These are phyloP conservation scores for Bipolaris cookei DNA, from an alignment of 2,329 filamentous ascomycete species.

Conservation along the genomic window DNA sequence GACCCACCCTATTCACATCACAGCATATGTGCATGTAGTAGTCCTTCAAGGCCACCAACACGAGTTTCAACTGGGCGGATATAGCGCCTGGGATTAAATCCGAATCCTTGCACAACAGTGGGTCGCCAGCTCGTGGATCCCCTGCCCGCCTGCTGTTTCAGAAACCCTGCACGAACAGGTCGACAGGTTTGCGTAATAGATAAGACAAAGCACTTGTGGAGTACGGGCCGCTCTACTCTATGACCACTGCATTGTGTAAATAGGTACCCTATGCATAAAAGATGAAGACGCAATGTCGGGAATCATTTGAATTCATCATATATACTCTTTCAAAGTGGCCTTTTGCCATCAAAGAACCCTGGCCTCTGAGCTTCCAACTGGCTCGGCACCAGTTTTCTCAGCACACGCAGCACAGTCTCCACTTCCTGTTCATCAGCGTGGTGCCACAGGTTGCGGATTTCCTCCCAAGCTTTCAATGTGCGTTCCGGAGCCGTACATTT, in stretches of 20 bases:
- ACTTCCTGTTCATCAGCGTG: slow-evolving; percentile 41
- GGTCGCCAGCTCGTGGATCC: not conserved
- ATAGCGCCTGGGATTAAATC: not conserved
- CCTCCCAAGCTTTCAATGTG: slow-evolving; percentile 62
- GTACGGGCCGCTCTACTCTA: too few species aligned
- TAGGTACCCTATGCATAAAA: too few species aligned
- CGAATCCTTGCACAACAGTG: not conserved
- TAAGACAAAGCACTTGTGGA: not conserved
- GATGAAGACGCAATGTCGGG: too few species aligned
- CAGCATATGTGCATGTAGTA: not conserved
- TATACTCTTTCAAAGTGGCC: not conserved
- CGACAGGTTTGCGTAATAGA: not conserved
- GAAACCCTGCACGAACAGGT: not conserved
- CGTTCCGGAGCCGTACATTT: slow-evolving; percentile 61
- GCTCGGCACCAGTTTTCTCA: slow-evolving; percentile 35
- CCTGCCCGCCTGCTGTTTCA: not conserved
- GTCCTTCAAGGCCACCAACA: not conserved
- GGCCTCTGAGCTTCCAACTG: not conserved
- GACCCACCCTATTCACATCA: not conserved
- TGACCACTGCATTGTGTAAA: too few species aligned
- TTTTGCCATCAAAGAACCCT: slow-evolving; percentile 10
- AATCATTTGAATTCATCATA: not conserved
- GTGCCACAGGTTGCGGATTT: slow-evolving; percentile 51
- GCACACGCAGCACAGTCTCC: slow-evolving; percentile 33
- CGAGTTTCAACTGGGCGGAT: not conserved